Conservation (phyloP, 805 yeast species). For the Candida mattraensis region DNA sequence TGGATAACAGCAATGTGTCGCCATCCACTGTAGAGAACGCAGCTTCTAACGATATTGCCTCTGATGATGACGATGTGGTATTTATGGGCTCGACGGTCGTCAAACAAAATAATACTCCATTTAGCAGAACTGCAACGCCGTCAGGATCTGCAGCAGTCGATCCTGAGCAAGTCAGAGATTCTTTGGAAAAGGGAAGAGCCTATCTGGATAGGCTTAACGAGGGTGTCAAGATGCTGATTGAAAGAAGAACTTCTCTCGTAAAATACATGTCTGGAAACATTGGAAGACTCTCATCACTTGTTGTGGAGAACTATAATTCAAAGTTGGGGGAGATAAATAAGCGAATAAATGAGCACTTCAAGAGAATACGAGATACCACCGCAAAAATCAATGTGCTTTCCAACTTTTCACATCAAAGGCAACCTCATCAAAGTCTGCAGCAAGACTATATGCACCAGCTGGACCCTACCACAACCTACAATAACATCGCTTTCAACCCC, state of each 20-base stretch:
- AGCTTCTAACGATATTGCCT: background rate
- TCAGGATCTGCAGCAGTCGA: conserved; percentile 2
- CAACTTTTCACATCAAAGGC: too few species aligned
- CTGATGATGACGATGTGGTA: conserved; percentile 14
- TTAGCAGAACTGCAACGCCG: background rate
- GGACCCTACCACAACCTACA: too few species aligned
- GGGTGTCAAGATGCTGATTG: conserved; percentile 5
- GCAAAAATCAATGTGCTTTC: conserved; percentile 7
- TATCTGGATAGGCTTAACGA: conserved; percentile 10
- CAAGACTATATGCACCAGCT: too few species aligned
- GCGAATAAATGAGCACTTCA: conserved; percentile 10
- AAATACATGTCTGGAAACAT: conserved; percentile 13
- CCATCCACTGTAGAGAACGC: background rate
- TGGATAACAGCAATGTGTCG: background rate
- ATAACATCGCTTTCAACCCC: conserved; percentile 14
- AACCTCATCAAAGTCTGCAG: too few species aligned
- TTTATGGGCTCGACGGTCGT: conserved; percentile 14
- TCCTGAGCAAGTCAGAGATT: conserved; percentile 6
- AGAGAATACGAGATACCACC: conserved; percentile 8
- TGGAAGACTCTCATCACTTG: conserved; percentile 10
- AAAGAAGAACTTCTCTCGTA: conserved; percentile 14
- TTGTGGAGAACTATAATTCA: conserved; percentile 7
- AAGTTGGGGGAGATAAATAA: conserved; percentile 7
- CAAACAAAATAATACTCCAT: conserved; percentile 1
- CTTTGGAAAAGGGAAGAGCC: conserved; percentile 8